phyloP scores from a whole-genome alignment of 495 filamentous ascomycete genomes.

The Neurospora tetraspora region DNA sequence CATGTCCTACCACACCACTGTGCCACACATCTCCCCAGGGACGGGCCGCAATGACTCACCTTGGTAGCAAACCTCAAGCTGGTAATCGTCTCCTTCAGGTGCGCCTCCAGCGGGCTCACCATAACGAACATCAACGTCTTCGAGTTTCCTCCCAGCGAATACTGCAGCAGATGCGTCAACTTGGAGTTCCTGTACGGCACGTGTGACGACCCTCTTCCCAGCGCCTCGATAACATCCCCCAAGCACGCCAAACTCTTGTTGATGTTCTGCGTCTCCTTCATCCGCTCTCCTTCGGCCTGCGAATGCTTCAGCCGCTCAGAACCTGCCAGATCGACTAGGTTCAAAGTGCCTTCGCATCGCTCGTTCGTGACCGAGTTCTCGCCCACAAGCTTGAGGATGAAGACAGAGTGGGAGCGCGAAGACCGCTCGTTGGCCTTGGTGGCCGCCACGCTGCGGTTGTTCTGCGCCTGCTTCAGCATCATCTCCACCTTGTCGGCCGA shows the following conservation, averaged over 20 bases:
- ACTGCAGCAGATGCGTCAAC: conserved; percentile 92
- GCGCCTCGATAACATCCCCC: conserved; percentile 86
- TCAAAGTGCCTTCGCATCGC: conserved; percentile 83
- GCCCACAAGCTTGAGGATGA: conserved; percentile 84
- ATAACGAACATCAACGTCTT: conserved; percentile 99
- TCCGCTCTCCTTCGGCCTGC: conserved; percentile 69
- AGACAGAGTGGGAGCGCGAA: conserved; percentile 89
- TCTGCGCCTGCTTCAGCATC: conserved; percentile 67
- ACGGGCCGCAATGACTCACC: conserved; percentile 31
- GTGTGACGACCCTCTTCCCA: conserved; percentile 78
- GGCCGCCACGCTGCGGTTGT: conserved; percentile 83
- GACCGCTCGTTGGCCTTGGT: conserved; percentile 95
- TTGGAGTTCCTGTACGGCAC: conserved; percentile 95
- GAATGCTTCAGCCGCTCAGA: conserved; percentile 85
- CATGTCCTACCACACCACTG: not conserved
- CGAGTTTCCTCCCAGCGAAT: conserved; percentile 86
- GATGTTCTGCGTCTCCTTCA: conserved; percentile 95
- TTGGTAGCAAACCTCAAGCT: conserved; percentile 96
- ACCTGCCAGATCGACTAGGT: conserved; percentile 91
- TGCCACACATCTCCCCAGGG: not conserved
- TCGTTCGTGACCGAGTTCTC: conserved; percentile 73
- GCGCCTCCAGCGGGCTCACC: conserved; percentile 84
- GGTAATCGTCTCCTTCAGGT: conserved; percentile 86
- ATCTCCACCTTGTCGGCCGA: conserved; percentile 64
- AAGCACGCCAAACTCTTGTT: conserved; percentile 87